These are phyloP conservation scores for Pyrenula aspistea DNA, from an alignment of 495 filamentous ascomycete genomes.

Conservation along the genomic window DNA sequence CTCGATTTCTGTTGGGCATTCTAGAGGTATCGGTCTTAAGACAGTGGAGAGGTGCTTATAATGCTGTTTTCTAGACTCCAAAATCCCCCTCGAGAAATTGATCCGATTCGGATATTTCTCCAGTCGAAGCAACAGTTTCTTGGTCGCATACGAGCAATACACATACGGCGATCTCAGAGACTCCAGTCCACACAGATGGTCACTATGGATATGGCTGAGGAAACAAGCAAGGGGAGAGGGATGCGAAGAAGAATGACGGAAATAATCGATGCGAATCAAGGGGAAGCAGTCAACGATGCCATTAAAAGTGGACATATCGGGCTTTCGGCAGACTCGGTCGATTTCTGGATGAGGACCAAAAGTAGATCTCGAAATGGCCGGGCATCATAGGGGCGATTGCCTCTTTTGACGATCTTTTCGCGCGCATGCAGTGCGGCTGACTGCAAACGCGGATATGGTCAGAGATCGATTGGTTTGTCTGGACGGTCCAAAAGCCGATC, in stretches of 20 bases:
- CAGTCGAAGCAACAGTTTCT: slow-evolving; percentile 57
- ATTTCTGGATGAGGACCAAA: neutral
- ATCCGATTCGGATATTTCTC: slow-evolving; percentile 69
- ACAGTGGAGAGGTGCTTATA: slow-evolving; percentile 67
- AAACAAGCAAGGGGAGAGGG: slow-evolving; percentile 72
- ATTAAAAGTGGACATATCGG: slow-evolving; percentile 67
- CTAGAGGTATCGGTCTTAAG: slow-evolving; percentile 69
- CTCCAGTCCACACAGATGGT: slow-evolving; percentile 80
- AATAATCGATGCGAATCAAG: slow-evolving; percentile 62
- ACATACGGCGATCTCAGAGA: slow-evolving; percentile 65
- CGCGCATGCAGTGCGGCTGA: too few relatives aligned
- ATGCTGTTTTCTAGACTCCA: slow-evolving; percentile 54
- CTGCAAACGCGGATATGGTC: too few relatives aligned
- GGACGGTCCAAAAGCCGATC: neutral
- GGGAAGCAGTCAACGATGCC: slow-evolving; percentile 44
- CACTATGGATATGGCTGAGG: slow-evolving; percentile 85
- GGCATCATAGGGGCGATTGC: too few relatives aligned
- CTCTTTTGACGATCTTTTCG: neutral
- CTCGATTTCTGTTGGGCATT: slow-evolving; percentile 71
- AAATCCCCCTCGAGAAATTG: slow-evolving; percentile 65
- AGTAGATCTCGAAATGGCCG: too few relatives aligned
- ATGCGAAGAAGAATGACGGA: slow-evolving; percentile 43
- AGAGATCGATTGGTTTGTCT: too few relatives aligned
- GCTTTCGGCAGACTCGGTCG: too few relatives aligned
- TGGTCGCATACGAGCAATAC: slow-evolving; percentile 80